These are phyloP conservation scores for Moesziomyces aphidis DNA, from an alignment of 1,284 basidiomycete genomes.

Conservation along the genomic window DNA sequence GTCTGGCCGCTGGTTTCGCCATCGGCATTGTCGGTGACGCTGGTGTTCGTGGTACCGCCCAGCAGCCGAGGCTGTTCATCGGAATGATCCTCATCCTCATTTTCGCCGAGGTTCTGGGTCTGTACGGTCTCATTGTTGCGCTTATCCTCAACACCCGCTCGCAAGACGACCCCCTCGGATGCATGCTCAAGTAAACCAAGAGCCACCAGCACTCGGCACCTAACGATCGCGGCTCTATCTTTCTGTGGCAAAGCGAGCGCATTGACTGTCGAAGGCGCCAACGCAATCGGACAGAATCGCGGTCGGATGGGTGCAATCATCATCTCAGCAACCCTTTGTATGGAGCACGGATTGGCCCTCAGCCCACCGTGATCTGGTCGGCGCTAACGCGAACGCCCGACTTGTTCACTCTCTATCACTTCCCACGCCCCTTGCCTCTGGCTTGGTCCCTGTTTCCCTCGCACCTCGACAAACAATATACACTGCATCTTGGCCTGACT, in stretches of 20 bases:
- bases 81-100: conserved; percentile 79
- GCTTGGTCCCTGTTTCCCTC: conserved; percentile 2
- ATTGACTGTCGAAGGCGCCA: neutral
- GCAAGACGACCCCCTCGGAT: conserved; percentile 57
- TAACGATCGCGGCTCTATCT: no score
- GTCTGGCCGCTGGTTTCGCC: conserved; percentile 96
- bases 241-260: neutral
- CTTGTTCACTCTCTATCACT: neutral
- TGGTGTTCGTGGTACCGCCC: conserved; percentile 70
- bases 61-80: conserved; percentile 92
- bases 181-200: conserved; percentile 44
- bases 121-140: conserved; percentile 89
- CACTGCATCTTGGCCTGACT: conserved; percentile 27
- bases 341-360: neutral
- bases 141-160: conserved; percentile 81
- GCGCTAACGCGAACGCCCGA: neutral
- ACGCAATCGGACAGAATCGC: neutral
- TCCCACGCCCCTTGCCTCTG: neutral
- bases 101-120: conserved; percentile 91
- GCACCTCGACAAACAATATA: conserved; percentile 37
- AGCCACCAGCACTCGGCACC: neutral
- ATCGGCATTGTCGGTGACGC: conserved; percentile 96
- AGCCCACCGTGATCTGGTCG: neutral
- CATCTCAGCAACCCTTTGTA: neutral
- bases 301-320: neutral